Base-by-base conservation (phyloP, 805 yeast species). In the Candida sphagnicola region DNA sequence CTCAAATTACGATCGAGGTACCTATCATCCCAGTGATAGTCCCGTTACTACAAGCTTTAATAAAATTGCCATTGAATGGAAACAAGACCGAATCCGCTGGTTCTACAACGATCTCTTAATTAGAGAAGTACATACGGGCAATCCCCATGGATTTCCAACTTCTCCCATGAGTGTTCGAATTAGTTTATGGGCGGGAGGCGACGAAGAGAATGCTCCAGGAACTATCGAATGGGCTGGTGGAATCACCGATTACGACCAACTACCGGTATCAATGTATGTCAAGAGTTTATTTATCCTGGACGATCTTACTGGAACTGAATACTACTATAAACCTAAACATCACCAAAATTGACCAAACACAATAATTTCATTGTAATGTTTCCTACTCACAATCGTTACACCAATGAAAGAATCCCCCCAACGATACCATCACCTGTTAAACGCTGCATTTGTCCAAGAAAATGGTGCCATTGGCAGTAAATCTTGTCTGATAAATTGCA, bases 111-210 rank as follows among this genome's bases (percentile, higher is more conserved):
- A 59, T 2, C 29, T 25, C 4, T 40, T 47, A 2, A 60, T 64
- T 8, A 44, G 74, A 15, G 48, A 18, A 3, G 42, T 63, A 2
- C 31, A 17, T 8, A 40, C 44, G 2, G 49, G 44, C 12, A 46
- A 49, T 26, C 39, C 40, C 1, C 60, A 62, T 26, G 67, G 67
- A 13, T 57, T 45, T 34, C 72, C 73, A 6, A 17, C 40, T 3
- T 53, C 66, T 11, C 74, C 74, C 28, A 63, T 63, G 69, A 34
- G 45, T 5, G 47, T 67, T 17, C 56, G 55, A 38, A 41, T 65
- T 17, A 62, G 70, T 42, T 43, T 66, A 17, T 68, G 74, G 73
- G 67, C 63, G 1, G 74, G 74, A 3, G 72, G 74, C 0, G 72
- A 66, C 37, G 48, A 47, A 8, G 37, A 34, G 5, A 66, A 65